Conservation (phyloP, 73 alveolate genomes). For the Blepharisma japonicum region DNA sequence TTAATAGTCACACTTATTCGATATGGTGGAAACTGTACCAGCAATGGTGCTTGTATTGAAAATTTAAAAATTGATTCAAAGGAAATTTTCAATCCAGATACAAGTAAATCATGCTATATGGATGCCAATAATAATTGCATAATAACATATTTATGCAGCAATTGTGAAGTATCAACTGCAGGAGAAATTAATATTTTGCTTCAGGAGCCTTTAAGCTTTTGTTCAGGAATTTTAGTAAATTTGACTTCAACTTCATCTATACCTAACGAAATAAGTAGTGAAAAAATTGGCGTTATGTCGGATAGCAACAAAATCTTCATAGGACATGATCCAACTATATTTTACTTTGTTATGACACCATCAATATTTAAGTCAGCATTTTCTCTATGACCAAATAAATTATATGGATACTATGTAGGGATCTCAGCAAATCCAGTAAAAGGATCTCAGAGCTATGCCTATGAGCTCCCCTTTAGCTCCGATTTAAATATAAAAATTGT, state of each 20-base stretch:
- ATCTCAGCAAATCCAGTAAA: background rate
- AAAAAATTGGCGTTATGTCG: background rate
- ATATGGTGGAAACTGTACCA: conserved; percentile 29
- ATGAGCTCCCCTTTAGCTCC: background rate
- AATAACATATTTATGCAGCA: background rate
- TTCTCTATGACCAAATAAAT: background rate
- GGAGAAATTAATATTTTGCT: background rate
- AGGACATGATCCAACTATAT: conserved; percentile 14
- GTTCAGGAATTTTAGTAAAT: conserved; percentile 21
- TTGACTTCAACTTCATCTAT: conserved; percentile 25
- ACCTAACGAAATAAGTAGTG: conserved; percentile 23
- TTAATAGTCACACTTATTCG: background rate
- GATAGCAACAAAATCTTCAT: background rate
- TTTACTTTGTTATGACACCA: background rate
- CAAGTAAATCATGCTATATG: background rate
- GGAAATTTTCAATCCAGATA: background rate
- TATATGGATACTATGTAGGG: background rate
- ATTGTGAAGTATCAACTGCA: background rate
- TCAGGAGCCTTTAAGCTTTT: background rate
- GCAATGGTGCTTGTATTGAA: background rate
- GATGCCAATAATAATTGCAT: conserved; percentile 14
- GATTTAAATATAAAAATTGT: background rate
- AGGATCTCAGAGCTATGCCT: background rate
- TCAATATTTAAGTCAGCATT: conserved; percentile 17
- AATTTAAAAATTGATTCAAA: background rate